phyloP scores from a whole-genome alignment of 441 rosid species.

The Gossypium lobatum region DNA sequence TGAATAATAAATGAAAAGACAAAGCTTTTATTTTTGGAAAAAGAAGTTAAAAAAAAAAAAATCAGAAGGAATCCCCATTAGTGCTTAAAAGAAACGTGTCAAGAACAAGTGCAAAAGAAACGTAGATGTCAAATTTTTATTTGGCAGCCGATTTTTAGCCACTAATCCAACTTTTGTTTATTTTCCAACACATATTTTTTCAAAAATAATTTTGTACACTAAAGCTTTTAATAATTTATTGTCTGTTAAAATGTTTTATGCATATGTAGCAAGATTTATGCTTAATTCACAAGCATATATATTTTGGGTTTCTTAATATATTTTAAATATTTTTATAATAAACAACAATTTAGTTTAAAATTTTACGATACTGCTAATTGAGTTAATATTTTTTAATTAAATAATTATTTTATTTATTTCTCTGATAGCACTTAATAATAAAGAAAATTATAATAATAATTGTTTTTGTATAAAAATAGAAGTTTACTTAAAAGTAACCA shows the following conservation, averaged over 20 bases:
- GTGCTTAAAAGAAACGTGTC: not conserved
- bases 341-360: not conserved
- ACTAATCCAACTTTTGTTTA: not conserved
- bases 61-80: not conserved
- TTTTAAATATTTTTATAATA: not conserved
- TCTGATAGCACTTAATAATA: too few relatives aligned
- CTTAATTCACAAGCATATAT: too few relatives aligned
- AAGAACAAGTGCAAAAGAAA: not conserved
- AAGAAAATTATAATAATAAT: not conserved
- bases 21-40: not conserved
- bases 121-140: not conserved
- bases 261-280: too few relatives aligned
- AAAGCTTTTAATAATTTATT: too few relatives aligned
- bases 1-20: not conserved
- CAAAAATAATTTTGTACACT: not conserved
- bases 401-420: too few relatives aligned
- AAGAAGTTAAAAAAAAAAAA: not conserved
- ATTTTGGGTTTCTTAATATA: not conserved
- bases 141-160: not conserved
- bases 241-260: too few relatives aligned
- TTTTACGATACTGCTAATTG: too few relatives aligned
- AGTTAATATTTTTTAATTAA: too few relatives aligned
- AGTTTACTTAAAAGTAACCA: not conserved
- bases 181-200: not conserved
- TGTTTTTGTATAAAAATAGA: conserved; percentile 4